Base-by-base conservation (phyloP, 2,329 filamentous ascomycete genomes). In the Grosmannia huntii region DNA sequence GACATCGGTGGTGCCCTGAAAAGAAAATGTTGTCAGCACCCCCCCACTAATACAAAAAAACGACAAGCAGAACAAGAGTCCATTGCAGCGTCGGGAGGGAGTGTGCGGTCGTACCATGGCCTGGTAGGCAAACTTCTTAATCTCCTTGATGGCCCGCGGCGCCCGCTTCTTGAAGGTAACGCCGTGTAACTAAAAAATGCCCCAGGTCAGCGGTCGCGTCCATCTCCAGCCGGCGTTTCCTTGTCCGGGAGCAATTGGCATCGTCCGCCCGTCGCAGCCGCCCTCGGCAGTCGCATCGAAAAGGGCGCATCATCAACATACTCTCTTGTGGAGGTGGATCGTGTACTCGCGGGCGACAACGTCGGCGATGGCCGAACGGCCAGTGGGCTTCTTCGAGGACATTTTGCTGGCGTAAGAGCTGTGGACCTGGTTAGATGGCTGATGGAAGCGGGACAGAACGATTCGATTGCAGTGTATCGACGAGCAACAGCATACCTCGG, bases 281-380 rank as follows among this genome's bases (percentile, higher is more conserved):
- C 27, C 5, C 49, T 31, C n/a, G 11, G 16, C 21, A 21, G 11
- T 49, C 46, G 48, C 23, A 27, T 44, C 41, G 41, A 44, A 21
- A 16, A 5, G 41, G 41, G 41, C 41, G 41, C 41, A 44, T 33
- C n/a, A 28, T 21, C 31, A 16, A 87, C 87, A 76, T 91, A 95
- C 89, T 80, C 92, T 88, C 89, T 96, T 97, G 89, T 99, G 94
- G 71, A 99, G 82, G 85, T 99, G 92, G 82, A 99, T 97, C 78
- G 94, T 99, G 86, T 99, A 99, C 84, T 99, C 95, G 84, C 94
- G 90, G 72, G 94, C 87, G 77, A 99, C 92, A 75, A 99, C 95
- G 80, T 99, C 92, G 78, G 90, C 86, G 78, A 99, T 96, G 81
- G 95, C 95, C 78, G 90, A 96, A 75, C 91, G 89, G 71, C 77